phyloP scores from a whole-genome alignment of 2,329 filamentous ascomycete species.

The Sporothrix humicola region DNA sequence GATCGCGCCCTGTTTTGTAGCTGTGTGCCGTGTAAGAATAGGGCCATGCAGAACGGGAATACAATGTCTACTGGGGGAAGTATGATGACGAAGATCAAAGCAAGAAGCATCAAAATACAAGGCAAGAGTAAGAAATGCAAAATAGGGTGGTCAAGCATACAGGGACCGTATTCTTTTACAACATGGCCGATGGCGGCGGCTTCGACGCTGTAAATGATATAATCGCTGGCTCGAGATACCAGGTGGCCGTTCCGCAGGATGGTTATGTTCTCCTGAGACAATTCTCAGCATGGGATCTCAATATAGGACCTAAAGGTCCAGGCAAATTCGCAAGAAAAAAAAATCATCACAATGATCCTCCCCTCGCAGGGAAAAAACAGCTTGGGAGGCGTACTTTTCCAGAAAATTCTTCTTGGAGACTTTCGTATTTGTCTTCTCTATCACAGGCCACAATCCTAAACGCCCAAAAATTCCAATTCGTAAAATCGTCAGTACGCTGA shows the following conservation, averaged over 20 bases:
- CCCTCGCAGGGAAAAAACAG: conserved; percentile 39
- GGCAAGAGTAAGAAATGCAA: conserved; percentile 34
- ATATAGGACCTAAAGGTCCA: neutral
- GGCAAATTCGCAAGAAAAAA: neutral
- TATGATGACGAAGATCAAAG: neutral
- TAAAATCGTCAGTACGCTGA: conserved; percentile 31
- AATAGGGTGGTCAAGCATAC: conserved; percentile 60
- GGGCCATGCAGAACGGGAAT: neutral
- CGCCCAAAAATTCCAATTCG: conserved; percentile 20
- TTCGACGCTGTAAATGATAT: conserved; percentile 98
- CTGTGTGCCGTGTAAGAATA: conserved; percentile 53
- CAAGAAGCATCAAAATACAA: conserved; percentile 10
- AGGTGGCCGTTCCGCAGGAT: conserved; percentile 94
- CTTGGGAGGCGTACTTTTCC: conserved; percentile 70
- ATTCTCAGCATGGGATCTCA: conserved; percentile 53
- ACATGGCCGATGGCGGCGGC: conserved; percentile 87
- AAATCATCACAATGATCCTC: conserved; percentile 36
- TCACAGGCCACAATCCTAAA: conserved; percentile 93
- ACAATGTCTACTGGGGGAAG: neutral
- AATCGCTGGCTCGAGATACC: conserved; percentile 95
- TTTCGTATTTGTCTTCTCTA: conserved; percentile 84
- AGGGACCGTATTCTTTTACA: conserved; percentile 88
- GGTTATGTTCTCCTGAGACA: conserved; percentile 76
- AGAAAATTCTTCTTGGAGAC: conserved; percentile 78
- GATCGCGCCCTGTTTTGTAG: conserved; percentile 92